Evolutionary conservation across 257 asterid genomes (phyloP).

Genomic region (Forsythia viridissima): DNA sequence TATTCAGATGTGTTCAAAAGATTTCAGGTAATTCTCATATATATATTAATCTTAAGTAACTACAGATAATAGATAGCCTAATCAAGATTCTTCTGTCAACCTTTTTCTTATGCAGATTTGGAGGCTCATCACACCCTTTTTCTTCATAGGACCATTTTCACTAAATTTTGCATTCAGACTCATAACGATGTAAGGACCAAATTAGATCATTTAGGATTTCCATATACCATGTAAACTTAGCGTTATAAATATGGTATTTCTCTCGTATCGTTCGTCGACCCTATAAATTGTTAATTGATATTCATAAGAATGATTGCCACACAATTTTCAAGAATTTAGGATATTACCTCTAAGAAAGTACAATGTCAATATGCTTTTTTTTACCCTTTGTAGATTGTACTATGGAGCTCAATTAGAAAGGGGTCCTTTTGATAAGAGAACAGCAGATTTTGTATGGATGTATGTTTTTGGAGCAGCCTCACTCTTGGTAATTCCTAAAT

Average conservation of each 20-base stretch:
- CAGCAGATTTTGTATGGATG: slow-evolving; percentile 59
- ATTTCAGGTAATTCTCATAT: slow-evolving; percentile 36
- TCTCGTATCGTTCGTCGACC: no score
- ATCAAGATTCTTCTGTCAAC: neutral
- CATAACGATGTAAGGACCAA: slow-evolving; percentile 38
- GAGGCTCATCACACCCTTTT: slow-evolving; percentile 58
- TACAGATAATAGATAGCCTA: neutral
- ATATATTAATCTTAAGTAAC: no score
- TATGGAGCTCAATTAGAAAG: slow-evolving; percentile 54
- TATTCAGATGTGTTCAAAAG: slow-evolving; percentile 40
- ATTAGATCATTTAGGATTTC: no score
- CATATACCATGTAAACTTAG: no score
- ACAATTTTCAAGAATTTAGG: neutral
- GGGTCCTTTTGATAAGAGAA: slow-evolving; percentile 59
- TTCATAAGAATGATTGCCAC: neutral
- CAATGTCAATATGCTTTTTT: neutral
- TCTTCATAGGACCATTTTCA: slow-evolving; percentile 52
- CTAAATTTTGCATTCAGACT: slow-evolving; percentile 39
- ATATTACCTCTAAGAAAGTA: neutral
- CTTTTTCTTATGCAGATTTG: slow-evolving; percentile 37
- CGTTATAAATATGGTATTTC: no score
- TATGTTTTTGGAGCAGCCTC: slow-evolving; percentile 43
- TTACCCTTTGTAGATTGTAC: slow-evolving; percentile 30
- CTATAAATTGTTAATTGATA: neutral
- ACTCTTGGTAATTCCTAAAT: slow-evolving; percentile 35